A percentile compares a stretch with the other conserved stretches of the same genome.
Conservation (phyloP, 1,284 basidiomycete genomes). For the Ganoderma resinaceum region DNA sequence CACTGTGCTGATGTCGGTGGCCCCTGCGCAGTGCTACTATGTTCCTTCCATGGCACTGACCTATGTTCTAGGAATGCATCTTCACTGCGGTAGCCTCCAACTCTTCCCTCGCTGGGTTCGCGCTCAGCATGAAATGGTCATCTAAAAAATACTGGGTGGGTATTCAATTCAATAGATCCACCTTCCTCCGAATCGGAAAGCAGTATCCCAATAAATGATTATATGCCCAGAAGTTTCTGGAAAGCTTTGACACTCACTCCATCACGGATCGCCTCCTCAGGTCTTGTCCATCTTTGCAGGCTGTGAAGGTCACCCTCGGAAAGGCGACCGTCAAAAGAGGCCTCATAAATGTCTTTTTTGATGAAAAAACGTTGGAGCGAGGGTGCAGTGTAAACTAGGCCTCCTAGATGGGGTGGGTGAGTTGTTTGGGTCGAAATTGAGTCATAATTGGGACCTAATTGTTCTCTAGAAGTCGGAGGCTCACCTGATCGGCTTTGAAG, state of each 20-base stretch:
- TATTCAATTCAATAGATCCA: neutral
- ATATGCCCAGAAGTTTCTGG: neutral
- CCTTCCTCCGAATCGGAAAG: too few relatives aligned
- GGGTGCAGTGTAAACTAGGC: too few relatives aligned
- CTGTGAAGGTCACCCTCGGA: neutral
- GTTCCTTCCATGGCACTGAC: neutral
- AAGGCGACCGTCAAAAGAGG: neutral
- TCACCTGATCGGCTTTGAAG: neutral
- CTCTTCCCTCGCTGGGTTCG: neutral
- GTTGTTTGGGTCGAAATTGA: neutral
- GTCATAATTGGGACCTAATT: neutral
- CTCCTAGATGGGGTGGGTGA: too few relatives aligned
- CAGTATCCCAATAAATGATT: neutral
- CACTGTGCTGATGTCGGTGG: neutral
- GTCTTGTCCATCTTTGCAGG: constrained; percentile 1
- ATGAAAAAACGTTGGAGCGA: neutral
- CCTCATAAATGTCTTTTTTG: neutral
- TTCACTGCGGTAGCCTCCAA: neutral
- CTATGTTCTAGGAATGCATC: neutral
- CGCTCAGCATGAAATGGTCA: neutral
- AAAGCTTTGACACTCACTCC: neutral
- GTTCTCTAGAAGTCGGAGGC: neutral
- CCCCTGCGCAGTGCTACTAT: neutral
- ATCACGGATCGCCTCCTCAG: neutral
- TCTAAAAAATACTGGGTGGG: too few relatives aligned